Evolutionary conservation across 345 rosid species (phyloP).

Genomic region (Fremontodendron californicum): DNA sequence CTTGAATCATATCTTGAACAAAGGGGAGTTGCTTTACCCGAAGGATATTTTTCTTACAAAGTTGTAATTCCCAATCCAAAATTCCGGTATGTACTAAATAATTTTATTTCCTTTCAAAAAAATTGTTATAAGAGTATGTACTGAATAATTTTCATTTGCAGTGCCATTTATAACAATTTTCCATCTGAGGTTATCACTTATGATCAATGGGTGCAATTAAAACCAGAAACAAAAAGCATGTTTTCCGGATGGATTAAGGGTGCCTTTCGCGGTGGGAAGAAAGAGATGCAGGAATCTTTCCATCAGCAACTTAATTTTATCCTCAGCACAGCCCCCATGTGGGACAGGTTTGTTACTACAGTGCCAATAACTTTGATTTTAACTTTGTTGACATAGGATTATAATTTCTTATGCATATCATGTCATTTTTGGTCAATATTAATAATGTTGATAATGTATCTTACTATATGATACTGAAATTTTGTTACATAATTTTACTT

Average conservation of each 20-base stretch:
- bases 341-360: slow-evolving; percentile 73
- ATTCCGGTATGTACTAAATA: slow-evolving; percentile 47
- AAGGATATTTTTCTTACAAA: slow-evolving; percentile 77
- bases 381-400: neutral
- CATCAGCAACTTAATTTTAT: slow-evolving; percentile 62
- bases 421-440: neutral
- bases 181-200: slow-evolving; percentile 72
- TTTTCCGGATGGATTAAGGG: slow-evolving; percentile 85
- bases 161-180: slow-evolving; percentile 50
- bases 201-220: slow-evolving; percentile 68
- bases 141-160: slow-evolving; percentile 22
- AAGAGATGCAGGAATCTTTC: slow-evolving; percentile 79
- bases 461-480: neutral
- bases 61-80: slow-evolving; percentile 86
- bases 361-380: slow-evolving; percentile 4
- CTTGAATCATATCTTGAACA: slow-evolving; percentile 91
- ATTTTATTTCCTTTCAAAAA: neutral
- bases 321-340: slow-evolving; percentile 83
- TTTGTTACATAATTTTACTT: neutral
- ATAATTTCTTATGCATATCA: neutral
- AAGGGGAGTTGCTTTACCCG: slow-evolving; percentile 74
- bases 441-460: neutral
- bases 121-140: neutral
- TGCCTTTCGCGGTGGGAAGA: slow-evolving; percentile 61
- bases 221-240: slow-evolving; percentile 49